A percentile compares a stretch with the other conserved stretches of the same genome.
These are phyloP conservation scores for Lachancea quebecensis DNA, from an alignment of 805 yeast genomes.

Conservation along the genomic window DNA sequence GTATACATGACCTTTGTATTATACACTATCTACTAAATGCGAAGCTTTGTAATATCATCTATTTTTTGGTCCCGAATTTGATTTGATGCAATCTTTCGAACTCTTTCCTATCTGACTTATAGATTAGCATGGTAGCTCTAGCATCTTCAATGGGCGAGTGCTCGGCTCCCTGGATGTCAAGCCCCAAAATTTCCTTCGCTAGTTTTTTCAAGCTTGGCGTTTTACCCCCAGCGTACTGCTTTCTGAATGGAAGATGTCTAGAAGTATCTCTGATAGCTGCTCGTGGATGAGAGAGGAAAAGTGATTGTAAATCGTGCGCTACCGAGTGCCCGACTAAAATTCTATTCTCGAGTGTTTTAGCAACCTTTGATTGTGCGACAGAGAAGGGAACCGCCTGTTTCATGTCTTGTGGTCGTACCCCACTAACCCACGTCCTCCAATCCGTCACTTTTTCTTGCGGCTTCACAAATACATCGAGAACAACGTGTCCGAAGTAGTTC, in stretches of 20 bases:
- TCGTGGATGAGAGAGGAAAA: constrained; percentile 62
- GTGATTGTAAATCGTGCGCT: constrained; percentile 65
- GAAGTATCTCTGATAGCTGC: constrained; percentile 68
- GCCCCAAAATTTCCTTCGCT: constrained; percentile 46
- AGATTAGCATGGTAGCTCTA: constrained; percentile 77
- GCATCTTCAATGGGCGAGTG: constrained; percentile 93
- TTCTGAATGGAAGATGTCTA: constrained; percentile 48
- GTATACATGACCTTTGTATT: constrained; percentile 1
- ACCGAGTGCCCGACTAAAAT: constrained; percentile 82
- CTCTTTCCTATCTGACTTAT: constrained; percentile 51
- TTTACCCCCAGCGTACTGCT: constrained; percentile 50
- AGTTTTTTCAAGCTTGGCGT: constrained; percentile 69
- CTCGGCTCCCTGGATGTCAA: constrained; percentile 62
- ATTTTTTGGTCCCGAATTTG: constrained; percentile 8
- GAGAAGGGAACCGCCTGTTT: constrained; percentile 56
- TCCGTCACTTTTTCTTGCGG: constrained; percentile 76
- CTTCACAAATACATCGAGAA: constrained; percentile 67
- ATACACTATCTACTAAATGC: background rate
- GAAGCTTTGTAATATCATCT: background rate
- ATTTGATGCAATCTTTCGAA: constrained; percentile 42
- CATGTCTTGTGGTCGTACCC: constrained; percentile 69
- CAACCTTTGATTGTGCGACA: constrained; percentile 54
- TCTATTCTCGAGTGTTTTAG: constrained; percentile 46
- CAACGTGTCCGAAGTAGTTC: constrained; percentile 65
- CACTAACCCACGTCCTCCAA: constrained; percentile 92